Base-by-base conservation (phyloP, 345 rosid genomes). In the Balakata baccata region DNA sequence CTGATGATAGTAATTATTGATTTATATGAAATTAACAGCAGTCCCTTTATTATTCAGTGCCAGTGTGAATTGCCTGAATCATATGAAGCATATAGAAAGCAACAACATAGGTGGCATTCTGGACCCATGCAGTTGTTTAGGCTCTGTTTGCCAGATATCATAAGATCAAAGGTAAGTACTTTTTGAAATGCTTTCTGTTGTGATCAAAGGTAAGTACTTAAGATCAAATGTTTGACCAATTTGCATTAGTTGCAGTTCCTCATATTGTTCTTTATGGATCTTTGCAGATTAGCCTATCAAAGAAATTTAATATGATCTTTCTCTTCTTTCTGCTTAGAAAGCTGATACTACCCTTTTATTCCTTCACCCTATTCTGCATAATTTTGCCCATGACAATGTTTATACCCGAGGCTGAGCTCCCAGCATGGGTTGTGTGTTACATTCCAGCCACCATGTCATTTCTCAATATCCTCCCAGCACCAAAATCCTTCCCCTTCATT, bases 41-140 rank as follows among this genome's bases (percentile, higher is more conserved):
- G 58, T 22, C 65, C 52, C 17, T 63, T 61, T 22, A 38, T 60
- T 51, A 57, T 79, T 67, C 89, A 93, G 98, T 90, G 97, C 77
- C 93, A 86, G 69, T 93, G 98, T 66, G 98, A 93, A 78, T 73
- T 93, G 64, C 98, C 98, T 0, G 98, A 93, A 77, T 93, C 98
- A 11, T 93, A 93, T 56, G 98, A 93, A 80, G 98, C 98, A 61
- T 91, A 93, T 78, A 84, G 95, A 71, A 93, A 93, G 78, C 98
- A 93, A 54, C 98, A 93, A 71, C 98, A 93, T 56, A 75, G 98
- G 75, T 93, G 98, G 98, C 98, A 93, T 80, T 93, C 97, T 14
- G 98, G 98, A 57, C 98, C 98, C 3, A 93, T 93, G 98, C 98
- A 93, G 78, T 78, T 93, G 78, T 93, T 93, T 74, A 92, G 98